phyloP scores from a whole-genome alignment of 2,329 filamentous ascomycete species.

The Cladosporium sp. region DNA sequence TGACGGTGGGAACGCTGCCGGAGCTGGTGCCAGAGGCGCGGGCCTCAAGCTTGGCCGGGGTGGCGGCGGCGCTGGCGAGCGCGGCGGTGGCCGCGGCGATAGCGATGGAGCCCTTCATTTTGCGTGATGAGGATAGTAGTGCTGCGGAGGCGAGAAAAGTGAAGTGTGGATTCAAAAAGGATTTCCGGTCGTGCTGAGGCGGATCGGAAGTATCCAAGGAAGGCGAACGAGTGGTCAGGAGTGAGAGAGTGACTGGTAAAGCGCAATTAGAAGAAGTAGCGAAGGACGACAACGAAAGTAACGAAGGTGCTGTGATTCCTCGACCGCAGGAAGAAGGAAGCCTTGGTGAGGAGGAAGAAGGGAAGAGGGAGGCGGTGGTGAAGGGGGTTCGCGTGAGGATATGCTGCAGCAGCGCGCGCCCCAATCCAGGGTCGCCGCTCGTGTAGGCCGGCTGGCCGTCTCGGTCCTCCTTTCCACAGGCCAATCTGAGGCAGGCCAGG shows the following conservation, averaged over 20 bases:
- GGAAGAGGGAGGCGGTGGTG: slow-evolving; percentile 10
- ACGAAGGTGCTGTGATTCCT: slow-evolving; percentile 8
- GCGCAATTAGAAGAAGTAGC: slow-evolving; percentile 8
- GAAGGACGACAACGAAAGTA: slow-evolving; percentile 4
- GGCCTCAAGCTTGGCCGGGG: slow-evolving; percentile 31
- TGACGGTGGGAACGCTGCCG: slow-evolving; percentile 47
- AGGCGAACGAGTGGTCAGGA: slow-evolving; percentile 11
- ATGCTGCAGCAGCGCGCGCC: too few relatives aligned
- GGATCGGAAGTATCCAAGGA: slow-evolving; percentile 4
- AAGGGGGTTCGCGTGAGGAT: background rate
- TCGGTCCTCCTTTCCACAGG: background rate
- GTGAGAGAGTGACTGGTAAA: slow-evolving; percentile 18
- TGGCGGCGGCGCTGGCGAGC: slow-evolving; percentile 40
- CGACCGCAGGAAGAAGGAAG: background rate
- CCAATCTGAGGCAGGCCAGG: background rate
- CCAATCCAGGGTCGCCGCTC: background rate
- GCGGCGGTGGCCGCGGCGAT: slow-evolving; percentile 43
- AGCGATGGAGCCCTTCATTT: slow-evolving; percentile 50
- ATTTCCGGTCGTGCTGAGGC: slow-evolving; percentile 2
- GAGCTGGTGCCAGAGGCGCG: slow-evolving; percentile 35
- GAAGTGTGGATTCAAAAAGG: slow-evolving; percentile 10
- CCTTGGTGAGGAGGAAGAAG: slow-evolving; percentile 13
- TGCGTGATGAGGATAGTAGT: slow-evolving; percentile 11
- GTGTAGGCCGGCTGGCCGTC: too few relatives aligned
- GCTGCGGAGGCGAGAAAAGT: slow-evolving; percentile 1